Percentiles rank a stretch among this genome's conserved stretches.
Evolutionary conservation across 2,329 filamentous ascomycete genomes (phyloP).

Genomic region (Cordyceps sp.): DNA sequence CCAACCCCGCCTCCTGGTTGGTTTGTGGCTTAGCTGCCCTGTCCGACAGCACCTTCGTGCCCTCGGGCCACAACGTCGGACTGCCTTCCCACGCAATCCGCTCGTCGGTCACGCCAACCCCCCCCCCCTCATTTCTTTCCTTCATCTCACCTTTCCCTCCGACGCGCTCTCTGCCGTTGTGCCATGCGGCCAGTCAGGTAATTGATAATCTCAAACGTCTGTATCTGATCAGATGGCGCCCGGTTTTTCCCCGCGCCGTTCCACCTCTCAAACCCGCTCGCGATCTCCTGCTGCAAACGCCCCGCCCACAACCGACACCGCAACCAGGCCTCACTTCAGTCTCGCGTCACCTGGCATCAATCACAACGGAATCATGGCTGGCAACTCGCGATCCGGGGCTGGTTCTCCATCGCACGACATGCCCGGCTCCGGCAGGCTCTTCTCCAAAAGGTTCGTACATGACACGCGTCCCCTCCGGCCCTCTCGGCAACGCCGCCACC

Average conservation of each 20-base stretch:
- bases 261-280: constrained; percentile 49
- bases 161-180: constrained; percentile 6
- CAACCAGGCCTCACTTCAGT: constrained; percentile 65
- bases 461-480: neutral
- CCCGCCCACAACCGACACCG: constrained; percentile 30
- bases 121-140: neutral
- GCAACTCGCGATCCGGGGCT: constrained; percentile 59
- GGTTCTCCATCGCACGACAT: constrained; percentile 95
- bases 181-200: constrained; percentile 40
- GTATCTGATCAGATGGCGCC: constrained; percentile 77
- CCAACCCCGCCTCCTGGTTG: neutral
- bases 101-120: neutral
- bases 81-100: too few relatives aligned
- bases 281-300: constrained; percentile 60
- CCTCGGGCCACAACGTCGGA: neutral
- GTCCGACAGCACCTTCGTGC: neutral
- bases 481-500: neutral
- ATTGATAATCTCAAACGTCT: constrained; percentile 87
- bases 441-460: constrained; percentile 69
- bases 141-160: neutral
- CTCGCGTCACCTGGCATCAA: constrained; percentile 47
- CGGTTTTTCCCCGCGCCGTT: constrained; percentile 58
- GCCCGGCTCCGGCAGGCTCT: constrained; percentile 54
- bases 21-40: neutral
- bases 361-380: constrained; percentile 39